phyloP scores from a whole-genome alignment of 306 rosid species.

The Prinsepia uniflora region DNA sequence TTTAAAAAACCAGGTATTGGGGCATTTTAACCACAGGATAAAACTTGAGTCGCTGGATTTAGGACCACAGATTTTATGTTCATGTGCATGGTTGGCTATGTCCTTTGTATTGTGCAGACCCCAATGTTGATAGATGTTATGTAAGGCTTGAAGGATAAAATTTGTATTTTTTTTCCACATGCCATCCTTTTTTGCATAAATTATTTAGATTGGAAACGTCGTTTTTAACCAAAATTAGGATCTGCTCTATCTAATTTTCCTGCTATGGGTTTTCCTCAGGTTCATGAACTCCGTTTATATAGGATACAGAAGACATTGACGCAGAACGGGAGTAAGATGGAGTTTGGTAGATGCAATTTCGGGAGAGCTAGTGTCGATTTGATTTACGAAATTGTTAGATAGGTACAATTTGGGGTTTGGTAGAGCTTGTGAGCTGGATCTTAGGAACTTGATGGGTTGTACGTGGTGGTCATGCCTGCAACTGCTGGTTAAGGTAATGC shows the following conservation, averaged over 20 bases:
- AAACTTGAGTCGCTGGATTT: background rate
- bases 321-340: constrained; percentile 34
- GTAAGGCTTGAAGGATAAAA: background rate
- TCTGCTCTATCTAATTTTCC: background rate
- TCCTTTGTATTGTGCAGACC: background rate
- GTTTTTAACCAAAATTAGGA: background rate
- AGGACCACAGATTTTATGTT: background rate
- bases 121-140: background rate
- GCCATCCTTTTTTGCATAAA: no score
- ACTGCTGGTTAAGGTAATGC: no score
- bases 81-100: background rate
- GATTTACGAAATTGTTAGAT: no score
- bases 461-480: no score
- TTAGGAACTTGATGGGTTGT: no score
- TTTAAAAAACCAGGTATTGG: constrained; percentile 50
- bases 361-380: constrained; percentile 26
- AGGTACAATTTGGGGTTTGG: no score
- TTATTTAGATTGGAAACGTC: background rate
- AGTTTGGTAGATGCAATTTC: constrained; percentile 23
- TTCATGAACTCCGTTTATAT: constrained; percentile 54
- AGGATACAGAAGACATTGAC: constrained; percentile 44
- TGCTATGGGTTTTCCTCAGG: constrained; percentile 31
- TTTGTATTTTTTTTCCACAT: background rate
- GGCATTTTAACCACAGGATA: constrained; percentile 2
- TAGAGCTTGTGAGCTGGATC: no score